Percentiles rank a stretch among this genome's conserved stretches.
phyloP scores from a whole-genome alignment of 768 basidiomycete genomes.

The Kwoniella botswanensis region DNA sequence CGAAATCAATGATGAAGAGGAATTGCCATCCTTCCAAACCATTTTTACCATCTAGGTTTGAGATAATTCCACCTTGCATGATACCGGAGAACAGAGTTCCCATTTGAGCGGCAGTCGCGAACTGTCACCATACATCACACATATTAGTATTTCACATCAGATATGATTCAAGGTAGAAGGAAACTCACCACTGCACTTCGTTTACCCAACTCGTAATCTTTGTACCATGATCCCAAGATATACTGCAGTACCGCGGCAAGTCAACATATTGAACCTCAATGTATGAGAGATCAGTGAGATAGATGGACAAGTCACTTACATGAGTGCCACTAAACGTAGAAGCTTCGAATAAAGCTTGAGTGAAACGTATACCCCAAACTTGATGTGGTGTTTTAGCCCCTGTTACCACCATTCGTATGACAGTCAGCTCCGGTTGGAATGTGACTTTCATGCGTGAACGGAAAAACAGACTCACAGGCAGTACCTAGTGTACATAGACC shows the following conservation, averaged over 20 bases:
- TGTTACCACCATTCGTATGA: conserved; percentile 1
- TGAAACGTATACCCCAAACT: conserved; percentile 72
- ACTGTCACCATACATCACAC: conserved; percentile 43
- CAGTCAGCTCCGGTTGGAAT: neutral
- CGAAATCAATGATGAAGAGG: conserved; percentile 37
- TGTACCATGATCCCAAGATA: conserved; percentile 77
- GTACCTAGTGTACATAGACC: conserved; percentile 30
- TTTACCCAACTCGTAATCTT: conserved; percentile 71
- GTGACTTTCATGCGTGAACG: neutral
- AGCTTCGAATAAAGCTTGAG: conserved; percentile 74
- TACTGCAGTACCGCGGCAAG: conserved; percentile 66
- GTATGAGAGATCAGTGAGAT: too few species aligned
- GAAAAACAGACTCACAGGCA: conserved; percentile 13
- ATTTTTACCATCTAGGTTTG: conserved; percentile 33
- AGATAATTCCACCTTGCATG: conserved; percentile 45
- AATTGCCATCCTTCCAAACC: conserved; percentile 39
- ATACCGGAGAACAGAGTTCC: conserved; percentile 48
- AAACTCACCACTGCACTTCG: conserved; percentile 65
- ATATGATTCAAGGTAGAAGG: neutral
- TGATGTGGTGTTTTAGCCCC: conserved; percentile 37
- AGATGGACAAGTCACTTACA: too few species aligned
- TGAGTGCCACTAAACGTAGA: conserved; percentile 79
- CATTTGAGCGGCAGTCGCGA: conserved; percentile 55
- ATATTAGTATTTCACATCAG: neutral
- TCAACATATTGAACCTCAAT: conserved; percentile 45